Conservation (phyloP, 371 early-diverging fungal species). For the Mucor lusitanicus region DNA sequence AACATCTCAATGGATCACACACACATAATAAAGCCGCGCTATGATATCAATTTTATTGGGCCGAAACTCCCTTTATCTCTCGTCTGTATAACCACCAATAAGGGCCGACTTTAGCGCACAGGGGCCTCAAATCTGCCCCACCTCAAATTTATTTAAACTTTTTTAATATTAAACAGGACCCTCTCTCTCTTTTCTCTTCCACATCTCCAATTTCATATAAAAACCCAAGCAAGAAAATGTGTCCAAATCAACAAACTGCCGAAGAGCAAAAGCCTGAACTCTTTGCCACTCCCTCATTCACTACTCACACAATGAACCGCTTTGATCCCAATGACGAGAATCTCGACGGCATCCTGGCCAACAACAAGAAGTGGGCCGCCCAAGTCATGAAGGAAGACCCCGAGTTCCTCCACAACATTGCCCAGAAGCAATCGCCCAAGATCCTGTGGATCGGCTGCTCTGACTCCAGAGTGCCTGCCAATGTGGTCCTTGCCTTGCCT, state of each 20-base stretch:
- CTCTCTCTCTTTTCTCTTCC: neutral
- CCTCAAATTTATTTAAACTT: slow-evolving; percentile 1
- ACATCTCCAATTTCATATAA: neutral
- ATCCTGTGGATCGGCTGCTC: slow-evolving; percentile 94
- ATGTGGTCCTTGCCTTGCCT: slow-evolving; percentile 56
- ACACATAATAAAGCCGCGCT: neutral
- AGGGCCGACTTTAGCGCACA: neutral
- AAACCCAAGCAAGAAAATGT: neutral
- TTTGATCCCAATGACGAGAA: slow-evolving; percentile 28
- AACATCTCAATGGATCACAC: neutral
- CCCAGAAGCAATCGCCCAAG: slow-evolving; percentile 80
- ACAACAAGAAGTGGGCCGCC: slow-evolving; percentile 41
- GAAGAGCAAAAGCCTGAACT: neutral
- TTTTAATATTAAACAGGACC: neutral
- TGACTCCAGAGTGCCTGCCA: slow-evolving; percentile 89
- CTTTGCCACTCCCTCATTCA: neutral
- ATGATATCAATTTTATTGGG: neutral
- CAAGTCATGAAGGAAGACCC: slow-evolving; percentile 39
- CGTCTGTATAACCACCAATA: neutral
- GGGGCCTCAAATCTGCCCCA: neutral
- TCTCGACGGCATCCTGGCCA: slow-evolving; percentile 28
- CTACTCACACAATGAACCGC: slow-evolving; percentile 8
- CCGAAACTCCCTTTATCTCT: neutral
- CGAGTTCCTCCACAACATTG: slow-evolving; percentile 48
- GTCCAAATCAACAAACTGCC: neutral